Percentiles rank a stretch among this genome's conserved stretches.
These are phyloP conservation scores for Tulasnella sp. DNA, from an alignment of 768 basidiomycete genomes.

Conservation along the genomic window DNA sequence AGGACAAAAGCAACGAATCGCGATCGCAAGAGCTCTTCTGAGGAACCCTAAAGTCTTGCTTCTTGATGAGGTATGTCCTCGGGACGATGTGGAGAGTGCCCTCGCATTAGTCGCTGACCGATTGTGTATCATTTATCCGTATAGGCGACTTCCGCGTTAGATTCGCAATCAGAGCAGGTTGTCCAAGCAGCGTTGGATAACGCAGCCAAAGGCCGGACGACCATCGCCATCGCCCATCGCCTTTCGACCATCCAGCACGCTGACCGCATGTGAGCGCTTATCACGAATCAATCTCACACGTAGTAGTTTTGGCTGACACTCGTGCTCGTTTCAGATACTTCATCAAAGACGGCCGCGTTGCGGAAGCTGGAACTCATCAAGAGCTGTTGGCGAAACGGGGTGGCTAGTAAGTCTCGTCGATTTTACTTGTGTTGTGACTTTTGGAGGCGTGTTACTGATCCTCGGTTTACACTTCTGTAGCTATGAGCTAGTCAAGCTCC, in stretches of 20 bases:
- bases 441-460: background rate
- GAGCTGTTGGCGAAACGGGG: constrained; percentile 56
- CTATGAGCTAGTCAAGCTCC: background rate
- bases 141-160: constrained; percentile 47
- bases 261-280: constrained; percentile 38
- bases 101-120: background rate
- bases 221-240: constrained; percentile 39
- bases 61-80: constrained; percentile 61
- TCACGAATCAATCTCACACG: constrained; percentile 10
- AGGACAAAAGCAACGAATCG: constrained; percentile 81
- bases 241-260: constrained; percentile 40
- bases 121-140: background rate
- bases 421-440: background rate
- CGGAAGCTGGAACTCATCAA: constrained; percentile 86
- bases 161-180: constrained; percentile 49
- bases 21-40: constrained; percentile 90
- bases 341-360: constrained; percentile 82
- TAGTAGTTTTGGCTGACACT: background rate
- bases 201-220: constrained; percentile 38
- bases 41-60: constrained; percentile 87
- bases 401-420: constrained; percentile 43
- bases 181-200: constrained; percentile 46
- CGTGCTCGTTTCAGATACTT: constrained; percentile 62
- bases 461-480: background rate
- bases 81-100: constrained; percentile 32